Conservation (phyloP, 345 rosid species). For the Salix exigua region DNA sequence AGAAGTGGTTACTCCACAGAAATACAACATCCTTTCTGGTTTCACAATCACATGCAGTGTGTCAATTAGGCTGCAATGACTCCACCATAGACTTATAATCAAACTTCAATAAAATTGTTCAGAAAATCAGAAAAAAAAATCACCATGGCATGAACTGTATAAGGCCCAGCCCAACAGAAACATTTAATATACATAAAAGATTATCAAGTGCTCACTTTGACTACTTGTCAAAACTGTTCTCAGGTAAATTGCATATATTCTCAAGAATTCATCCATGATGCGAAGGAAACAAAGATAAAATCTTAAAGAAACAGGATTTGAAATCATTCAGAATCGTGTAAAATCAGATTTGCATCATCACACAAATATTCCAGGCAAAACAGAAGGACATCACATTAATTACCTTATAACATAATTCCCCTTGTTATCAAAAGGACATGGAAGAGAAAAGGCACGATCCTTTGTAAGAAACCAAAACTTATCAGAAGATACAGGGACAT, state of each 20-base stretch:
- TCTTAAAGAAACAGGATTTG: background rate
- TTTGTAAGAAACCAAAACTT: slow-evolving; percentile 84
- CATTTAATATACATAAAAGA: too few relatives aligned
- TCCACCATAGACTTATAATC: background rate
- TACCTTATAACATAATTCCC: slow-evolving; percentile 95
- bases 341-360: background rate
- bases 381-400: background rate
- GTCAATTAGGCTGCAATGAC: background rate
- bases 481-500: slow-evolving; percentile 77
- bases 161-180: background rate
- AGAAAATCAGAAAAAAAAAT: background rate
- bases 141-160: background rate
- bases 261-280: background rate
- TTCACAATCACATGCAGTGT: background rate
- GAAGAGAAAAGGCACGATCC: slow-evolving; percentile 70
- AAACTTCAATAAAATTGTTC: background rate
- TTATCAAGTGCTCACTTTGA: too few relatives aligned
- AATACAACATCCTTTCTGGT: background rate
- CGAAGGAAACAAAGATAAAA: background rate
- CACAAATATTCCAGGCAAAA: background rate
- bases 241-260: background rate
- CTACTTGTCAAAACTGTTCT: background rate
- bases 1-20: background rate
- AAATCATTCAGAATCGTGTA: background rate
- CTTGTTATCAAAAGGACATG: slow-evolving; percentile 79